Evolutionary conservation across 2,329 filamentous ascomycete species (phyloP).

Genomic region (Neurospora sp.): DNA sequence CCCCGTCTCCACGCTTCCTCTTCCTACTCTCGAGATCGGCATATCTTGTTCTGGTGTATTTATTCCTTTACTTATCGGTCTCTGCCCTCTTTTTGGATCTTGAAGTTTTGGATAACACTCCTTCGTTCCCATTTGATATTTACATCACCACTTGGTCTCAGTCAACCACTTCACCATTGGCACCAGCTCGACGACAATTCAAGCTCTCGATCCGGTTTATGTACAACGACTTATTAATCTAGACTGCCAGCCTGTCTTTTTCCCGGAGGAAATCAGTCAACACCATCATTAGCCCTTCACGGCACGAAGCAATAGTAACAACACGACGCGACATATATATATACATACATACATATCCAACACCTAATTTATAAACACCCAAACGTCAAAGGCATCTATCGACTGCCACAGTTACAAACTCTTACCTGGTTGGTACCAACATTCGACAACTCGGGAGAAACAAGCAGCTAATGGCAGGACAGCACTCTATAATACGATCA

Average conservation of each 20-base stretch:
- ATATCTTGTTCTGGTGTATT: constrained; percentile 37
- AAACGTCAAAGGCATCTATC: constrained; percentile 8
- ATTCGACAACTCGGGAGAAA: constrained; percentile 13
- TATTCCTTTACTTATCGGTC: constrained; percentile 36
- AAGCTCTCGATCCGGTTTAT: constrained; percentile 22
- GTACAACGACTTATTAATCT: constrained; percentile 23
- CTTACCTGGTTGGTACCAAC: constrained; percentile 23
- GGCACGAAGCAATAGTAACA: constrained; percentile 11
- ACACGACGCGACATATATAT: constrained; percentile 16
- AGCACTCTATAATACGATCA: constrained; percentile 19
- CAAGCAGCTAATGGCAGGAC: constrained; percentile 9
- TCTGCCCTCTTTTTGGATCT: constrained; percentile 38
- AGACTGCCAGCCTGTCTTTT: constrained; percentile 38
- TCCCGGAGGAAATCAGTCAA: constrained; percentile 22
- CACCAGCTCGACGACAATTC: constrained; percentile 13
- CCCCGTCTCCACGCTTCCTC: constrained; percentile 33
- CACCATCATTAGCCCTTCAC: constrained; percentile 30
- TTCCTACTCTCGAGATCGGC: constrained; percentile 37
- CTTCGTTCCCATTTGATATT: constrained; percentile 28
- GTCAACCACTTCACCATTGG: constrained; percentile 10
- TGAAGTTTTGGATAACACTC: constrained; percentile 33
- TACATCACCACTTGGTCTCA: constrained; percentile 25
- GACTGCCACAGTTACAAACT: constrained; percentile 5
- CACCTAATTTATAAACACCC: constrained; percentile 19
- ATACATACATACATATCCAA: constrained; percentile 21